Base-by-base conservation (phyloP, 192 early-diverging fungal species). In the Rhizophagus clarus region DNA sequence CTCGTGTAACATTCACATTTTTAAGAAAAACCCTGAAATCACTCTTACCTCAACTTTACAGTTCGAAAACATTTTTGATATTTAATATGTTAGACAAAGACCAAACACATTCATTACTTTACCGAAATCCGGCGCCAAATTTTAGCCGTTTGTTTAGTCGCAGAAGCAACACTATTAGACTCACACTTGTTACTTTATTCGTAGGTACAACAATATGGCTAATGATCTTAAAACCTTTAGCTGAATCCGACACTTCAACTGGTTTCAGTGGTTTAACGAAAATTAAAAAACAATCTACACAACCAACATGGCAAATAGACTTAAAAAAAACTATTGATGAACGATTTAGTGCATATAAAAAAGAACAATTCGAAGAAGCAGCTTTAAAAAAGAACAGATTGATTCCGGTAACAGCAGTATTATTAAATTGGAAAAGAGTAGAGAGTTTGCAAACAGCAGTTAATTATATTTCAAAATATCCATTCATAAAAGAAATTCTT, bases 401-500 rank as follows among this genome's bases (percentile, higher is more conserved):
- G 9, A 60, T 86, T 15, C 83, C 87, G 4, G 81, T 88, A 6
- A 88, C 89, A 17, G 89, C 87, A 32, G 82, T 90, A 15, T n/a
- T 90, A n/a, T 71, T 90, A 4, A 81, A 84, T n/a, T 87, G 86
- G 86, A 85, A 87, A 62, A 66, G 86, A 5, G 60, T 60, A 4
- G 82, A 83, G 40, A 75, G 82, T 49, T 72, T 90, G 28, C 77
- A 86, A 40, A 20, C 79, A 42, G 79, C 86, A 14, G 84, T 90
- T n/a, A 80, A 81, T 34, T 88, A 86, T 40, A 56, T 90, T 40
- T 80, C 79, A 12, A 87, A 84, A 40, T 90, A 90, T 82, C 87
- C 87, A 3, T 90, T 82, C 76, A 86, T 90, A 66, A 87, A 84
- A 29, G 84, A 90, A 37, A 90, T 90, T 61, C 82, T 88, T 45